A percentile compares a stretch with the other conserved stretches of the same genome.
Evolutionary conservation across 1,284 basidiomycete species (phyloP).

Genomic region (Xerocomus nothofagi): DNA sequence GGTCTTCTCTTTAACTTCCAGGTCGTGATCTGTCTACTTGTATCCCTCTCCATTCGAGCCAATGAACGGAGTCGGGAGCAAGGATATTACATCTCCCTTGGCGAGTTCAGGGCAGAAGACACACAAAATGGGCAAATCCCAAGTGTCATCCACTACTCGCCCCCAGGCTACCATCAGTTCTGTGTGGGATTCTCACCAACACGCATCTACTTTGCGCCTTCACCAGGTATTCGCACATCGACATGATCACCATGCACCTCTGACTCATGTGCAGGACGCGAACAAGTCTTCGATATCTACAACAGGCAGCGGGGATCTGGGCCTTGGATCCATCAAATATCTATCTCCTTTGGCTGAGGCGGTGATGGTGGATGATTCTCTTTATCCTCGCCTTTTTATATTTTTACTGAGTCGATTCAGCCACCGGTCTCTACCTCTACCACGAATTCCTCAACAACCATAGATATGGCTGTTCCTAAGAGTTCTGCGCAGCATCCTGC

Average conservation of each 20-base stretch:
- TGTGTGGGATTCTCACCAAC: constrained; percentile 18
- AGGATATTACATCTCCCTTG: background rate
- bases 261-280: constrained; percentile 20
- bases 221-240: constrained; percentile 18
- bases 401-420: constrained; percentile 19
- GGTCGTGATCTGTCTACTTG: background rate
- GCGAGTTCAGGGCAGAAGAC: constrained; percentile 13
- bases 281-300: constrained; percentile 10
- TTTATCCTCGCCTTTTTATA: constrained; percentile 4
- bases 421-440: background rate
- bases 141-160: constrained; percentile 2
- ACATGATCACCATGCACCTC: constrained; percentile 5
- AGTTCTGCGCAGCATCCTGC: background rate
- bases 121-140: constrained; percentile 15
- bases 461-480: constrained; percentile 22
- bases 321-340: constrained; percentile 9
- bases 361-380: constrained; percentile 16
- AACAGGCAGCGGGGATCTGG: constrained; percentile 2
- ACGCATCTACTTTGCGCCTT: constrained; percentile 3
- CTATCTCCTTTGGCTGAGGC: constrained; percentile 1
- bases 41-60: background rate
- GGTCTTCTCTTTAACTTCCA: background rate
- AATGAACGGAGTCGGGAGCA: constrained; percentile 15
- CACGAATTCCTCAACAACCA: background rate
- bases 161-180: constrained; percentile 10